Evolutionary conservation across 2,329 filamentous ascomycete genomes (phyloP).

Genomic region (Tolypocladium endophyticum): DNA sequence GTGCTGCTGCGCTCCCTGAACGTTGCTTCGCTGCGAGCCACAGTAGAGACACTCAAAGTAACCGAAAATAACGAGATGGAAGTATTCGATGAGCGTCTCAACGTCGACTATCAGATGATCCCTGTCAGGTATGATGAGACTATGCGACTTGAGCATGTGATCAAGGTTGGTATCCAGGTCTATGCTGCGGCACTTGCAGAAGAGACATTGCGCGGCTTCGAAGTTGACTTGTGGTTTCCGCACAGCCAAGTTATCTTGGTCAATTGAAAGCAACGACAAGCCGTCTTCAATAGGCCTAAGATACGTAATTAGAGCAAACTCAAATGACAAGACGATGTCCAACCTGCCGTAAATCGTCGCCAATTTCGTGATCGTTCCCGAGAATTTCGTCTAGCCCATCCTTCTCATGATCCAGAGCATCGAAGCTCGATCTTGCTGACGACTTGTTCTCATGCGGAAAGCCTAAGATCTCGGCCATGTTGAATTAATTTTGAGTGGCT

Average conservation of each 20-base stretch:
- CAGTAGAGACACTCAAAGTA: conserved; percentile 42
- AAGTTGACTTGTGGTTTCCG: conserved; percentile 6
- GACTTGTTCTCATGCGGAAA: not conserved
- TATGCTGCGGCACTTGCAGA: conserved; percentile 23
- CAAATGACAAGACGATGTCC: not conserved
- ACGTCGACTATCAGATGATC: conserved; percentile 31
- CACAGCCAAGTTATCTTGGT: not conserved
- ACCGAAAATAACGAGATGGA: conserved; percentile 34
- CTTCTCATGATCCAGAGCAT: not conserved
- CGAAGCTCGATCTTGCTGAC: not conserved
- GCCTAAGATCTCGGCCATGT: not conserved
- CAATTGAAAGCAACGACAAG: not conserved
- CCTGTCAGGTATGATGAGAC: conserved; percentile 30
- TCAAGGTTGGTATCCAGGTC: conserved; percentile 24
- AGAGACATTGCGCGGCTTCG: conserved; percentile 26
- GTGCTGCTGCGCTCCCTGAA: conserved; percentile 37
- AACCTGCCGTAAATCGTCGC: not conserved
- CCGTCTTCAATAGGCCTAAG: not conserved
- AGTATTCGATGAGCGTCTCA: conserved; percentile 34
- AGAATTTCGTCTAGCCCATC: not conserved
- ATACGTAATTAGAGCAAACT: too few species aligned
- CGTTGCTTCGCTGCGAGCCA: conserved; percentile 28
- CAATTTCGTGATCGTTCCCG: not conserved
- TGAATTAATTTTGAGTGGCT: not conserved
- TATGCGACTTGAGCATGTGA: conserved; percentile 40